Evolutionary conservation across 1,284 basidiomycete genomes (phyloP).

Genomic region (Austroboletus niveus): DNA sequence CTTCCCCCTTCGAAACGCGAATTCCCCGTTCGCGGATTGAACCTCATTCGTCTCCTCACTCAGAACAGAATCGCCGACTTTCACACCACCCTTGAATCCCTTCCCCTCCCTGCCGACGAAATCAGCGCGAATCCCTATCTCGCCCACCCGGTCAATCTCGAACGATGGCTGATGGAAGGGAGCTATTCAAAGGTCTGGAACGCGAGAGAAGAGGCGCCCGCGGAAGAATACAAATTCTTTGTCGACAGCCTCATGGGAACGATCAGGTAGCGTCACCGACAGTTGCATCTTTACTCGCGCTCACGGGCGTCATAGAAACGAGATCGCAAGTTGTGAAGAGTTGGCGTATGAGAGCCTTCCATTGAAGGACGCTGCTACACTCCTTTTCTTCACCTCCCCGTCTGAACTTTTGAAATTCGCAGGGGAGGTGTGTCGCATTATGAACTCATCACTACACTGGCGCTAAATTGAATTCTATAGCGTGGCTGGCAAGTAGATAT

Average conservation of each 20-base stretch:
- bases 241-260: constrained; percentile 92
- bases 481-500: constrained; percentile 75
- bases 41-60: constrained; percentile 91
- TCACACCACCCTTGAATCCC: constrained; percentile 98
- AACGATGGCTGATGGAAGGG: constrained; percentile 99
- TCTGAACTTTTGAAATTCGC: constrained; percentile 79
- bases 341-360: constrained; percentile 86
- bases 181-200: constrained; percentile 98
- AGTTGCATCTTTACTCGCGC: background rate
- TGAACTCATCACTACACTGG: background rate
- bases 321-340: constrained; percentile 93
- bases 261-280: constrained; percentile 56
- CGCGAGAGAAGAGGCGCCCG: constrained; percentile 83
- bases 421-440: constrained; percentile 51
- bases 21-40: constrained; percentile 87
- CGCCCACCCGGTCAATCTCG: constrained; percentile 85
- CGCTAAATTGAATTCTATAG: constrained; percentile 36
- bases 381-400: constrained; percentile 83
- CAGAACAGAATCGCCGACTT: constrained; percentile 98
- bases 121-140: constrained; percentile 78
- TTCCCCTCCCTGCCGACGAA: constrained; percentile 73
- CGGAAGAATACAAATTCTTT: constrained; percentile 88
- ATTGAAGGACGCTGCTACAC: constrained; percentile 82
- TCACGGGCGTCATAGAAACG: constrained; percentile 58
- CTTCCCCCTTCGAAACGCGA: constrained; percentile 85